These are phyloP conservation scores for Pichia gijzeniarum DNA, from an alignment of 805 yeast genomes.

Conservation along the genomic window DNA sequence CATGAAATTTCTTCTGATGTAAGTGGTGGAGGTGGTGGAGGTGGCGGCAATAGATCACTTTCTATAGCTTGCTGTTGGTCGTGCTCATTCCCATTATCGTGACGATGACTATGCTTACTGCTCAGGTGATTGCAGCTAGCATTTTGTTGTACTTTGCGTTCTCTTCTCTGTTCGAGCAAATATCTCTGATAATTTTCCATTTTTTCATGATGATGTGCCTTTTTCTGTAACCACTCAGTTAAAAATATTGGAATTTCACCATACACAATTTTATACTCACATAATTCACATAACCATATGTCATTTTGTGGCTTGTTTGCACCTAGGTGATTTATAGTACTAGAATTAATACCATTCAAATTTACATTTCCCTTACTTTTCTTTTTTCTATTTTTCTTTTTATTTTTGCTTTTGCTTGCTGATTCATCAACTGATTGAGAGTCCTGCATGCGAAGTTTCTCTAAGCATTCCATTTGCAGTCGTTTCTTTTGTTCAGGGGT, in stretches of 20 bases:
- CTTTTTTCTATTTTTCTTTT: constrained; percentile 13
- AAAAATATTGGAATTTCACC: constrained; percentile 40
- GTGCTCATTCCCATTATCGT: background rate
- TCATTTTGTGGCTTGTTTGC: constrained; percentile 1
- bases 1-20: no score
- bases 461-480: constrained; percentile 5
- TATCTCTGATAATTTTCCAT: constrained; percentile 16
- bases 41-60: no score
- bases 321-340: background rate
- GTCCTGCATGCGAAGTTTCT: constrained; percentile 3
- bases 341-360: background rate
- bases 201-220: constrained; percentile 30
- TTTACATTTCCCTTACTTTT: background rate
- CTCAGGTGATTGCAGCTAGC: background rate
- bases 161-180: constrained; percentile 12
- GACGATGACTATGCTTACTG: background rate
- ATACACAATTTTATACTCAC: constrained; percentile 44
- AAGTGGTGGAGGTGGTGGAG: no score
- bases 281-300: constrained; percentile 35
- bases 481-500: constrained; percentile 4
- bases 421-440: background rate
- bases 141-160: constrained; percentile 11
- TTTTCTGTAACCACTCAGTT: constrained; percentile 39
- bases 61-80: no score
- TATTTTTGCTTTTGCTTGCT: constrained; percentile 13